phyloP scores from a whole-genome alignment of 306 rosid species.

The Inga leiocalycina region DNA sequence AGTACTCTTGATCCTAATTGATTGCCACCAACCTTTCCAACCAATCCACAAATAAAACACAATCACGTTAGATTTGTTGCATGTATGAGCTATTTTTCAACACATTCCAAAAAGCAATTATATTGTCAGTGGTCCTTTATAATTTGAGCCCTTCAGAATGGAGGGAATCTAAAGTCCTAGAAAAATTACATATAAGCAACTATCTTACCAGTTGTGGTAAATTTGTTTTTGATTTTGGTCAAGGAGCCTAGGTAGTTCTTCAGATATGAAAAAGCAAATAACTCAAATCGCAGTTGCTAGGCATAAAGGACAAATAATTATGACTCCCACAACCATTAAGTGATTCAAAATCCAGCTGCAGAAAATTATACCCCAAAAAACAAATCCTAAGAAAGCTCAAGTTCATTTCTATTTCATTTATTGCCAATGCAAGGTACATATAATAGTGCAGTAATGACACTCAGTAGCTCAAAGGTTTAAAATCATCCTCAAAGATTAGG shows the following conservation, averaged over 20 bases:
- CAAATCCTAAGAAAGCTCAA: neutral
- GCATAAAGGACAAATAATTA: too few species aligned
- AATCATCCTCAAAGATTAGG: neutral
- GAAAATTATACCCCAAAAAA: too few species aligned
- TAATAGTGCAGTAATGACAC: neutral
- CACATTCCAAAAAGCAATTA: conserved; percentile 20
- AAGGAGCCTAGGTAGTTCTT: too few species aligned
- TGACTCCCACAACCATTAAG: too few species aligned
- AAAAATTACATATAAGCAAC: neutral
- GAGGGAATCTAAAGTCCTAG: conserved; percentile 1
- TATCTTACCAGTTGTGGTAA: too few species aligned
- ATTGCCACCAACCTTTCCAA: neutral
- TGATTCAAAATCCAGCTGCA: too few species aligned
- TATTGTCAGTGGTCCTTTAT: neutral
- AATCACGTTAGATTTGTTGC: neutral
- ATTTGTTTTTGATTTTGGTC: too few species aligned
- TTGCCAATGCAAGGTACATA: neutral
- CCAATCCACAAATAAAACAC: neutral
- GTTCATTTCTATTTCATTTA: neutral
- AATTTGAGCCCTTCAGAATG: neutral
- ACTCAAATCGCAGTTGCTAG: too few species aligned
- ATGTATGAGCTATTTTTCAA: neutral
- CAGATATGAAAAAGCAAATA: too few species aligned
- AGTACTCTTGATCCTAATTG: neutral
- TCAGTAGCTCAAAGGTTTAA: neutral